Evolutionary conservation across 2,329 filamentous ascomycete genomes (phyloP), one percentile per base, ranked within the genome.

Genomic region (Xylariaceae sp.): DNA sequence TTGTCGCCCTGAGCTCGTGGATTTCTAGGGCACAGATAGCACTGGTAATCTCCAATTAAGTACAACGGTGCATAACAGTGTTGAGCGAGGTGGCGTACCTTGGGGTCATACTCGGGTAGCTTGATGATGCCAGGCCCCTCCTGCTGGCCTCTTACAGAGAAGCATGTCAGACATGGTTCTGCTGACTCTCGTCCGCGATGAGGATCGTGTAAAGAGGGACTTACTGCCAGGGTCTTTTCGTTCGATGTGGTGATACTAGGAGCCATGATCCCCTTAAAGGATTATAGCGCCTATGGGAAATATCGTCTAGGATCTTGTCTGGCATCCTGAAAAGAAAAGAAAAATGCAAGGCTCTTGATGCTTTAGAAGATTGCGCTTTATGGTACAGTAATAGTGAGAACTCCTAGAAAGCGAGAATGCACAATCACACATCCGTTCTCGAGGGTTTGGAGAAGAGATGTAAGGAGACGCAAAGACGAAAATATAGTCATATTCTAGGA

Each of bases 161-260:
- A 15, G 2, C 9, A 6, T 23, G 39, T 50, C 13, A 53, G 51
- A 29, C 26, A 51, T 11, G 2, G 13, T n/a, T 48, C n/a, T 10
- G 15, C 21, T 36, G 15, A 45, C 55, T 4, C 40, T 33, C 20
- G n/a, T 26, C 16, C 36, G 41, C 55, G 16, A 50, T 27, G 35
- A 18, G 16, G 20, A 41, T 23, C 9, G 29, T 8, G 30, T 13
- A 20, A 32, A n/a, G 8, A 11, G 21, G 24, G 8, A 78, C 89
- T 83, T 79, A 96, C 91, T 97, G 94, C 94, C 94, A 99, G 67
- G 94, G 94, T 61, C 94, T 84, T 82, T 97, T 97, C 47, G 92
- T 97, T 50, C 94, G 82, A 74, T 99, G 94, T 57, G 94, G 94
- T 13, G 94, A 97, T 11, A 99, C 94, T 30, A 99, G 83, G 56